Conservation (phyloP, 352 stramenopile species). For the Peronosclerospora sorghi region DNA sequence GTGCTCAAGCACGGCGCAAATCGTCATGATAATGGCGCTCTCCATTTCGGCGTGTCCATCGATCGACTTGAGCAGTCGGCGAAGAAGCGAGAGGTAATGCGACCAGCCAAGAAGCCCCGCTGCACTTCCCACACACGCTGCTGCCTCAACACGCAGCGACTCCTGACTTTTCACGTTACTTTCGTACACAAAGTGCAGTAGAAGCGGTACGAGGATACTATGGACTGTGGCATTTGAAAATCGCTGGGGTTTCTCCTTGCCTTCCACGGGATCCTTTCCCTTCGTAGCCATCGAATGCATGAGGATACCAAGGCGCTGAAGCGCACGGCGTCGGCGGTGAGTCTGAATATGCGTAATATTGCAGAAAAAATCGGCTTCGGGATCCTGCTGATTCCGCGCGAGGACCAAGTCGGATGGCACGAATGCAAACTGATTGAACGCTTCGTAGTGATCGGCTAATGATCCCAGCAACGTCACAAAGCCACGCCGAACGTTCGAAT, state of each 20-base stretch:
- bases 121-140: constrained; percentile 86
- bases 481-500: constrained; percentile 67
- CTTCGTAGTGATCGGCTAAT: constrained; percentile 38
- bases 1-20: constrained; percentile 92
- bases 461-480: constrained; percentile 79
- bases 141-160: constrained; percentile 88
- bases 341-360: constrained; percentile 98
- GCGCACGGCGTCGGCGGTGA: constrained; percentile 88
- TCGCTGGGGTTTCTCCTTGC: constrained; percentile 17
- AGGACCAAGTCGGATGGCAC: constrained; percentile 59
- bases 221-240: constrained; percentile 86
- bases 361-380: constrained; percentile 97
- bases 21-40: constrained; percentile 73
- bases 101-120: constrained; percentile 90
- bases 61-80: constrained; percentile 87
- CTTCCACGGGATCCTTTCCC: constrained; percentile 9
- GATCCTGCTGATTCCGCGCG: constrained; percentile 71
- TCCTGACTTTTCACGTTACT: constrained; percentile 89
- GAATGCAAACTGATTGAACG: constrained; percentile 34
- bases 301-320: constrained; percentile 84
- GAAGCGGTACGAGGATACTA: constrained; percentile 91
- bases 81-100: constrained; percentile 91
- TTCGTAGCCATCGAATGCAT: constrained; percentile 69
- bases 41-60: constrained; percentile 90
- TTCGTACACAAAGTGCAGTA: constrained; percentile 95